These are phyloP conservation scores for Plectosphaerella cucumerina DNA, from an alignment of 2,329 filamentous ascomycete genomes.

Conservation along the genomic window DNA sequence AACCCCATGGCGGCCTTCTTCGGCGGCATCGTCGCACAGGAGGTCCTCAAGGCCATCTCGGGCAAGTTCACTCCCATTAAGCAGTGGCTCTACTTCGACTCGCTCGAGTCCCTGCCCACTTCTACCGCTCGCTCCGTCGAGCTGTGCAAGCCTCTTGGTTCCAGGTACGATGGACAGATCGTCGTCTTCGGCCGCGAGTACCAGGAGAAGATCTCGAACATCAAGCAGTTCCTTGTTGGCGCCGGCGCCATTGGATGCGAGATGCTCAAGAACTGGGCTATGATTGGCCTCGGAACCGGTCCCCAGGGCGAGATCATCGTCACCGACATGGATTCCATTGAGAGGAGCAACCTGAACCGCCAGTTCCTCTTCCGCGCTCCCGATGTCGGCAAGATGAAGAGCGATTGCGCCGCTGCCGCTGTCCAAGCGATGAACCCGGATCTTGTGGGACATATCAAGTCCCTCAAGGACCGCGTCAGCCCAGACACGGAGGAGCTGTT, in stretches of 20 bases:
- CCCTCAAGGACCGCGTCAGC: constrained; percentile 85
- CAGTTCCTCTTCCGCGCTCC: constrained; percentile 93
- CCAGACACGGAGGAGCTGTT: constrained; percentile 91
- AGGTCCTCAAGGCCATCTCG: constrained; percentile 93
- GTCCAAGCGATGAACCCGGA: constrained; percentile 96
- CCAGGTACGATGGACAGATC: constrained; percentile 94
- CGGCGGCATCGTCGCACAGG: constrained; percentile 88
- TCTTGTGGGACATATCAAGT: constrained; percentile 77
- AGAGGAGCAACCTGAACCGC: constrained; percentile 97
- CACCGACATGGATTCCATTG: constrained; percentile 97
- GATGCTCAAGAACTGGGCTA: constrained; percentile 99
- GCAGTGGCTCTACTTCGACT: constrained; percentile 97
- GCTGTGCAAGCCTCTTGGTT: constrained; percentile 78
- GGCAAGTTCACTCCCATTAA: constrained; percentile 96
- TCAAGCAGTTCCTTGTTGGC: constrained; percentile 91
- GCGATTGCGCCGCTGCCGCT: constrained; percentile 85
- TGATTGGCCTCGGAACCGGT: constrained; percentile 91
- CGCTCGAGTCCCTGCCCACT: constrained; percentile 86
- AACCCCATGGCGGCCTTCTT: constrained; percentile 93
- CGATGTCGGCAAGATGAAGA: constrained; percentile 96
- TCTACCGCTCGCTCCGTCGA: constrained; percentile 75
- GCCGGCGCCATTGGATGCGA: constrained; percentile 97
- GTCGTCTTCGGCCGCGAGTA: constrained; percentile 92
- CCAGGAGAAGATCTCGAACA: constrained; percentile 87
- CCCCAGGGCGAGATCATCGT: constrained; percentile 85